Evolutionary conservation across 1,284 basidiomycete species (phyloP).

Genomic region (Austroboletus novae-zelandiae): DNA sequence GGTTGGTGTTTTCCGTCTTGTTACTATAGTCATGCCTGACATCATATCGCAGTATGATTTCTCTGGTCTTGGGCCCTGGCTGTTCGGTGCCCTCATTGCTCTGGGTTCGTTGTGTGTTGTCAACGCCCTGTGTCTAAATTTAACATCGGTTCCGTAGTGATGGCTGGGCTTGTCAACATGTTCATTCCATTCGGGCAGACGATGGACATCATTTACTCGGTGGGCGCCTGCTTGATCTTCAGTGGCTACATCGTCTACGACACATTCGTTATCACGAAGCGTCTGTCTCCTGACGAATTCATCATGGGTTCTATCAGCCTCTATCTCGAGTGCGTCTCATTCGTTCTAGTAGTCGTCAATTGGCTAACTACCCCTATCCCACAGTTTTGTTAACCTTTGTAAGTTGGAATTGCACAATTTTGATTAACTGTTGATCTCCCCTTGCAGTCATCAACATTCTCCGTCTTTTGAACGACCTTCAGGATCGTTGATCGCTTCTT

Average conservation of each 20-base stretch:
- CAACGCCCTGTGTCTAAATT: neutral
- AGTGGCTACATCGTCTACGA: conserved; percentile 85
- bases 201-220: conserved; percentile 76
- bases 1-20: conserved; percentile 35
- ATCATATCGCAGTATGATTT: conserved; percentile 71
- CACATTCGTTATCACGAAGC: conserved; percentile 80
- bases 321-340: conserved; percentile 72
- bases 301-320: conserved; percentile 84
- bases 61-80: conserved; percentile 78
- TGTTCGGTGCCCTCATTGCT: conserved; percentile 75
- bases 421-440: conserved; percentile 4
- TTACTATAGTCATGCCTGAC: neutral
- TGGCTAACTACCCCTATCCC: conserved; percentile 5
- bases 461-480: conserved; percentile 61
- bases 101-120: conserved; percentile 46
- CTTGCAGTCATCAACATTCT: conserved; percentile 70
- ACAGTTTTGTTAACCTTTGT: conserved; percentile 75
- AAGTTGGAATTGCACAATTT: conserved; percentile 26
- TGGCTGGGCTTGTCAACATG: conserved; percentile 74
- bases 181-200: conserved; percentile 79
- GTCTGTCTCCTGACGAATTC: conserved; percentile 83
- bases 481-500: conserved; percentile 35
- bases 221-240: conserved; percentile 78
- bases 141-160: conserved; percentile 41
- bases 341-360: neutral